Percentiles rank a stretch among this genome's conserved stretches.
Evolutionary conservation across 768 basidiomycete species (phyloP).

Genomic region (Boletus rufocinnamomeus): DNA sequence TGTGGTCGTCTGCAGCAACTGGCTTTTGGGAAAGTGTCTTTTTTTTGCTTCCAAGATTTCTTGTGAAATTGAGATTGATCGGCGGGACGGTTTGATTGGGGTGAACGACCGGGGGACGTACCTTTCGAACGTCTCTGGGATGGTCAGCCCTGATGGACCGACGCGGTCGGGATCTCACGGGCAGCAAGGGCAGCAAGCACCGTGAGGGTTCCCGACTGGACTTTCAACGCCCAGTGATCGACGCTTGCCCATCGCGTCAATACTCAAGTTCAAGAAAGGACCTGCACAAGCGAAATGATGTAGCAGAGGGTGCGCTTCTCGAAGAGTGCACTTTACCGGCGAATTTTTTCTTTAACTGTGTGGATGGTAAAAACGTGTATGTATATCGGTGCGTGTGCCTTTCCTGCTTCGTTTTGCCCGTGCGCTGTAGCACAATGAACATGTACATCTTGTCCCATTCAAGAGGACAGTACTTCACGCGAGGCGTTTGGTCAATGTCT

Average conservation of each 20-base stretch:
- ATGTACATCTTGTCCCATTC: background rate
- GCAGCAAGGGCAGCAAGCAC: background rate
- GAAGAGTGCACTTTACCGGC: too few relatives aligned
- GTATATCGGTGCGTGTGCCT: background rate
- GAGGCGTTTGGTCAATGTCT: background rate
- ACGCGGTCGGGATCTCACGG: slow-evolving; percentile 10
- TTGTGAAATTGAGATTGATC: too few relatives aligned
- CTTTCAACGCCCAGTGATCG: background rate
- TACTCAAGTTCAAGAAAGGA: background rate
- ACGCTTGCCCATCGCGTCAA: background rate
- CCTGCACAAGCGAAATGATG: background rate
- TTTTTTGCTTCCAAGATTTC: too few relatives aligned
- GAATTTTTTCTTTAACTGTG: background rate
- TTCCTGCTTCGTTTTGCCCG: background rate
- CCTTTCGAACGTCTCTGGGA: too few relatives aligned
- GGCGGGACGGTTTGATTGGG: too few relatives aligned
- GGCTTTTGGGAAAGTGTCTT: too few relatives aligned
- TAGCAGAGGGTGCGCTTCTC: background rate
- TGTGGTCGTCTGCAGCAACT: too few relatives aligned
- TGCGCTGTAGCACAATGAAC: background rate
- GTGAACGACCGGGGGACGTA: too few relatives aligned
- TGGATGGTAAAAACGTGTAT: background rate
- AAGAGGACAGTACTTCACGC: background rate
- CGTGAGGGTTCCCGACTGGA: background rate
- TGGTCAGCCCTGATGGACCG: too few relatives aligned